Evolutionary conservation across 2,329 filamentous ascomycete genomes (phyloP), one percentile per base, ranked within the genome.

Genomic region (Fusarium pseudonygamai): DNA sequence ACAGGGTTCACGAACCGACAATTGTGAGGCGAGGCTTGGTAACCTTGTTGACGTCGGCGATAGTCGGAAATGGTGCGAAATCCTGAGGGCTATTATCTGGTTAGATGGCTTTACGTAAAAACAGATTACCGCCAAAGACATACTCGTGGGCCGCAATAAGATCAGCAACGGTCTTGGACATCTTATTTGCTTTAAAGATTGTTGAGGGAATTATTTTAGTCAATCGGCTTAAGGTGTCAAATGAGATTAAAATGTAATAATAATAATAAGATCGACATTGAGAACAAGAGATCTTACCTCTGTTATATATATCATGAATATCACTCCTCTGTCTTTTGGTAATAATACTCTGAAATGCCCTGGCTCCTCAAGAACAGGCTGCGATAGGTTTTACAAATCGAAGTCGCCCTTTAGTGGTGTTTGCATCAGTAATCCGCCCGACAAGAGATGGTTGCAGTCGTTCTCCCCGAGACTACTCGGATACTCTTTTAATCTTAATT

Each of bases 341-440:
- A 7, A 26, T 9, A 5, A 45, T 26, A 4, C 7, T 14, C 24
- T 2, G 3, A 45, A 45, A 26, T 20, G 7, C 16, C 5, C 16
- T 4, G 0, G 11, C 0, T 20, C 7, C 1, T 26, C 0, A 14
- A 26, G 43, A 14, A 26, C 24, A 45, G 11, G 7, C 7, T 46
- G 8, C 1, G 11, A 52, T 5, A 1, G 16, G 0, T 20, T 36
- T 36, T 36, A 36, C 32, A 36, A 52, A 26, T 52, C 49, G 0
- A 4, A 7, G 4, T 15, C 9, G 12, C 22, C n/a, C 0, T 52
- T 1, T 4, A 20, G 16, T 15, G 0, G 18, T 5, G 22, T 7
- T 2, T 0, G 15, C 8, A 14, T 46, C 12, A 28, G 43, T 46
- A 46, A 46, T 46, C 24, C 18, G 24, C 24, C 13, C 24, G 18